Percentiles rank a stretch among this genome's conserved stretches.
Evolutionary conservation across 352 stramenopile species (phyloP).

Genomic region (Phytophthora meadii): DNA sequence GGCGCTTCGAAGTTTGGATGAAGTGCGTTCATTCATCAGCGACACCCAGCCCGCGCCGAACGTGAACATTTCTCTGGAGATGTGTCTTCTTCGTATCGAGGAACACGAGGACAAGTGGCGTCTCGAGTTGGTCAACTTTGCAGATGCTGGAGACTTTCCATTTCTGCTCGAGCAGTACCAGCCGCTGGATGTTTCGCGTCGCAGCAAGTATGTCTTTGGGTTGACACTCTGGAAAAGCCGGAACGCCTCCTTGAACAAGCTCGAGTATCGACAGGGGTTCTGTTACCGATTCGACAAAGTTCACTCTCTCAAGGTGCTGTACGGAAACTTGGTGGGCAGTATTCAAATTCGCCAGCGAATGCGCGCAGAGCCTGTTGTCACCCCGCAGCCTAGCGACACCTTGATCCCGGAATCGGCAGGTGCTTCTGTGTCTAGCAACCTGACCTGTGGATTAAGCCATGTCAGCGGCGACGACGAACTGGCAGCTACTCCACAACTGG

Average conservation of each 20-base stretch:
- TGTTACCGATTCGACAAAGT: slow-evolving; percentile 9
- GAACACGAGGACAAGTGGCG: background rate
- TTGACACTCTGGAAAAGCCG: slow-evolving; percentile 4
- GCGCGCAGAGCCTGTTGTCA: background rate
- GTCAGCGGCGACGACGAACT: no score
- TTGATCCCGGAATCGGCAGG: no score
- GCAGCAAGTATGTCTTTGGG: background rate
- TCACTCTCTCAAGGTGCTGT: background rate
- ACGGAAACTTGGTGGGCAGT: background rate
- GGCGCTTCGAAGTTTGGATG: background rate
- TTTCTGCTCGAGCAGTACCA: background rate
- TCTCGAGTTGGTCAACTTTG: background rate
- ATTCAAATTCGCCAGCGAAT: slow-evolving; percentile 12
- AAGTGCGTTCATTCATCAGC: background rate
- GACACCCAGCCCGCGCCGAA: background rate
- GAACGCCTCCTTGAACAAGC: background rate
- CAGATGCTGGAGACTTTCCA: background rate
- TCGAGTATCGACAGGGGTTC: background rate
- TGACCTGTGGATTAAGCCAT: no score
- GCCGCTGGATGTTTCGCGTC: background rate
- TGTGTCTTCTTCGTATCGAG: slow-evolving; percentile 2
- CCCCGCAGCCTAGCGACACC: background rate
- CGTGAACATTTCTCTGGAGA: slow-evolving; percentile 2
- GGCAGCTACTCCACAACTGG: no score
- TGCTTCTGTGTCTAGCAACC: no score